phyloP scores from a whole-genome alignment of 345 rosid genomes.

The Citrus unshiu region DNA sequence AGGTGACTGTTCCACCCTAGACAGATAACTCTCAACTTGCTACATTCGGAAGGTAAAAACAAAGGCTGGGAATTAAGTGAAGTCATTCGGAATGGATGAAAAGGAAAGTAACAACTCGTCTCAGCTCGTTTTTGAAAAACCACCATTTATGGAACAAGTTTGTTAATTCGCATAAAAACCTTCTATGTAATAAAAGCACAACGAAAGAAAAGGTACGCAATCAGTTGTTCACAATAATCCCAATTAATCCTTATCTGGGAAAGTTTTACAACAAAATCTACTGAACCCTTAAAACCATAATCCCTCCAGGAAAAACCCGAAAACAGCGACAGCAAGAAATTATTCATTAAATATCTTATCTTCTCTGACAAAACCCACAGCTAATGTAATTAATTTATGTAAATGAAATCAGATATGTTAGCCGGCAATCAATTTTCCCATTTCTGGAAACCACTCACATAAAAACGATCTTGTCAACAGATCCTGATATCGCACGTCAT shows the following conservation, averaged over 20 bases:
- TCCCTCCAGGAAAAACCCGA: not conserved
- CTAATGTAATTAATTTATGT: not conserved
- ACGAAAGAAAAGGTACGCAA: not conserved
- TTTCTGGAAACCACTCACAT: not conserved
- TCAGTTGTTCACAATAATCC: not conserved
- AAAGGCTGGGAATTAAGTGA: not conserved
- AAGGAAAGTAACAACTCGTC: not conserved
- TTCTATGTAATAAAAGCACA: not conserved
- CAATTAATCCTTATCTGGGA: not conserved
- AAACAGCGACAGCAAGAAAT: not conserved
- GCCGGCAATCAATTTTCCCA: not conserved
- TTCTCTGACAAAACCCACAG: not conserved
- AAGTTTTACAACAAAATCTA: not conserved
- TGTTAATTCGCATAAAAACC: not conserved
- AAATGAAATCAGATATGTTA: not conserved
- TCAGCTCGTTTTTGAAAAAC: not conserved
- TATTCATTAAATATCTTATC: not conserved
- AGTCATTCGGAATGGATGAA: not conserved
- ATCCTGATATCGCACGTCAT: not conserved
- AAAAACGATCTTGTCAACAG: not conserved
- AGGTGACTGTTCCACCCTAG: slow-evolving; percentile 90
- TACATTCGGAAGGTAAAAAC: slow-evolving; percentile 25
- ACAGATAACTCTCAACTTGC: slow-evolving; percentile 61
- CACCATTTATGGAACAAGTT: not conserved
- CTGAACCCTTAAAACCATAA: not conserved